phyloP scores from a whole-genome alignment of 495 filamentous ascomycete genomes.

The Corynascus novoguineensis region DNA sequence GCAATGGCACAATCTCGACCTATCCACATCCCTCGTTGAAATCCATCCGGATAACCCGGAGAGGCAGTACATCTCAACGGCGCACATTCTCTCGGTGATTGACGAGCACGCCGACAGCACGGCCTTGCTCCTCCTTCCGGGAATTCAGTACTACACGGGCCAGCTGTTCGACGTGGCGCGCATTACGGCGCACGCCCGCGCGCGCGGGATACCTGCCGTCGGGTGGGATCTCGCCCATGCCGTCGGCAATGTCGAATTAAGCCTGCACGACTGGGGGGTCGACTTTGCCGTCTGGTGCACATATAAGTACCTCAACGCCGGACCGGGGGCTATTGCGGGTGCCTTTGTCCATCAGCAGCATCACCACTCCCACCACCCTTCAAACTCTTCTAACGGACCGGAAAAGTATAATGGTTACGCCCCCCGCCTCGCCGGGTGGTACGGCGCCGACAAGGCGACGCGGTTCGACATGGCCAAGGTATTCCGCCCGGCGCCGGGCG shows the following conservation, averaged over 20 bases:
- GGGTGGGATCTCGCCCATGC: constrained; percentile 97
- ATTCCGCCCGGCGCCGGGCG: constrained; percentile 69
- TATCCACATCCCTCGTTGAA: constrained; percentile 61
- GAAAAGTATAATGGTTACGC: constrained; percentile 20
- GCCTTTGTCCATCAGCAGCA: constrained; percentile 73
- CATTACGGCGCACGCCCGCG: constrained; percentile 78
- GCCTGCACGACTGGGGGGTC: constrained; percentile 87
- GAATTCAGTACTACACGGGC: constrained; percentile 92
- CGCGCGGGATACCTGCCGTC: constrained; percentile 68
- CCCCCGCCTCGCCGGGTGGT: constrained; percentile 73
- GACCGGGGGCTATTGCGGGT: constrained; percentile 80
- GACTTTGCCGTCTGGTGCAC: constrained; percentile 94
- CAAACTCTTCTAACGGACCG: too few species aligned
- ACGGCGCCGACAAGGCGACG: constrained; percentile 70
- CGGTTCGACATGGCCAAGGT: constrained; percentile 73
- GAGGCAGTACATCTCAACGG: constrained; percentile 52
- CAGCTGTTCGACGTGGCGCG: constrained; percentile 79
- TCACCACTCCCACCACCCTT: too few species aligned
- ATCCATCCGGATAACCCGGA: constrained; percentile 47
- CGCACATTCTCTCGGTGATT: constrained; percentile 71
- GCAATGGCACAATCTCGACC: constrained; percentile 63
- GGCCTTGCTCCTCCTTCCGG: constrained; percentile 78
- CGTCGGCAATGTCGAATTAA: constrained; percentile 81
- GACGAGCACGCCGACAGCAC: constrained; percentile 68
- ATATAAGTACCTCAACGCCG: constrained; percentile 94